These are phyloP conservation scores for Brassica incana DNA, from an alignment of 345 rosid species.

Conservation along the genomic window DNA sequence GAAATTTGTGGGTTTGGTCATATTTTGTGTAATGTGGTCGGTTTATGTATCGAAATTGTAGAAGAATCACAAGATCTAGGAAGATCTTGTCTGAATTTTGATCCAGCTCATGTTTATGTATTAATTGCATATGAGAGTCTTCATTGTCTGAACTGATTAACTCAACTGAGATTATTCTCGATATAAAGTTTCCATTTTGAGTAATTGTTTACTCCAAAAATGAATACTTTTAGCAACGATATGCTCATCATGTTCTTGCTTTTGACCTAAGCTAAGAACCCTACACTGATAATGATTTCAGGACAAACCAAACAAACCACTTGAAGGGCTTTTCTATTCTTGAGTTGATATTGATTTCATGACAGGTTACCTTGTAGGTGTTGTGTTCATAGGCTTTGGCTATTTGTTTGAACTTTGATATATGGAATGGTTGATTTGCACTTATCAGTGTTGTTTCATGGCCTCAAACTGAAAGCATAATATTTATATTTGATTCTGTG, in stretches of 20 bases:
- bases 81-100: neutral
- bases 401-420: neutral
- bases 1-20: neutral
- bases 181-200: neutral
- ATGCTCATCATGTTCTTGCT: neutral
- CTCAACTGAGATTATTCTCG: neutral
- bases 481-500: neutral
- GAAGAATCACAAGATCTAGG: neutral
- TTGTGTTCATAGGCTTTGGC: neutral
- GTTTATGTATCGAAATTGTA: constrained; percentile 13
- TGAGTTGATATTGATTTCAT: neutral
- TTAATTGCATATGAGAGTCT: neutral
- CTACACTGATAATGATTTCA: neutral
- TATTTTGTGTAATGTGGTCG: neutral
- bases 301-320: neutral
- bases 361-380: neutral
- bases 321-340: neutral
- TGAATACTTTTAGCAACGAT: neutral
- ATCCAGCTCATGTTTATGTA: neutral
- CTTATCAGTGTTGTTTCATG: neutral
- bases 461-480: neutral
- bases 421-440: neutral
- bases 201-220: neutral
- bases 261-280: neutral
- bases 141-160: neutral